A percentile compares a stretch with the other conserved stretches of the same genome.
Conservation (phyloP, 2,329 filamentous ascomycete genomes). For the Fusarium mangiferae region DNA sequence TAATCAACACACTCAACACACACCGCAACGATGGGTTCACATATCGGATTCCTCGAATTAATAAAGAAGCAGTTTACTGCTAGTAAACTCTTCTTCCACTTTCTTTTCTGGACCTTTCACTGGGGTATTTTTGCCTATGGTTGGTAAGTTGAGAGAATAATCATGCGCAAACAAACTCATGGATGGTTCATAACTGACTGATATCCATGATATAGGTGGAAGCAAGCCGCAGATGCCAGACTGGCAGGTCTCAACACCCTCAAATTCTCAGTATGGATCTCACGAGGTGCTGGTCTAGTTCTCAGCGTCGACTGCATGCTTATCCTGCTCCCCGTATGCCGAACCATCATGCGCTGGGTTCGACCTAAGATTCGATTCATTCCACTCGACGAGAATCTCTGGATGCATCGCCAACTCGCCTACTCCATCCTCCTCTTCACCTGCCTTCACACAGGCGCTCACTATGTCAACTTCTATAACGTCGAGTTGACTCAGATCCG, state of each 20-base stretch:
- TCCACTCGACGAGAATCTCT: slow-evolving; percentile 95
- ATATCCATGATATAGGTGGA: slow-evolving; percentile 67
- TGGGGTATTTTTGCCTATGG: slow-evolving; percentile 82
- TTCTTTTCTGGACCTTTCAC: slow-evolving; percentile 84
- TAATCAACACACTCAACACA: slow-evolving; percentile 18
- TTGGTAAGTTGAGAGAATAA: slow-evolving; percentile 70
- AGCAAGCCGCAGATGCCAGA: slow-evolving; percentile 75
- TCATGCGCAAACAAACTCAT: neutral
- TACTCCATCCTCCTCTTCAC: slow-evolving; percentile 89
- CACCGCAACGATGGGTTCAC: slow-evolving; percentile 50
- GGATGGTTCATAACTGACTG: neutral
- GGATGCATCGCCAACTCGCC: slow-evolving; percentile 95
- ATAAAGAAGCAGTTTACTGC: slow-evolving; percentile 73
- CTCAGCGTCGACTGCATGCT: slow-evolving; percentile 86
- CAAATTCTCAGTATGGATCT: slow-evolving; percentile 93
- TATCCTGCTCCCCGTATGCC: slow-evolving; percentile 93
- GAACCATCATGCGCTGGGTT: slow-evolving; percentile 85
- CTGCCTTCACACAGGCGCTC: slow-evolving; percentile 77
- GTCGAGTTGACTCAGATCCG: slow-evolving; percentile 88
- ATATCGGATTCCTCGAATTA: slow-evolving; percentile 56
- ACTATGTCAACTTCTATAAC: slow-evolving; percentile 99
- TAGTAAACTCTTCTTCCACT: slow-evolving; percentile 80
- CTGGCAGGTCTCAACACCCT: slow-evolving; percentile 84
- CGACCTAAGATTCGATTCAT: slow-evolving; percentile 89
- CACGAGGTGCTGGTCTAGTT: slow-evolving; percentile 88